Percentiles rank a stretch among this genome's conserved stretches.
Evolutionary conservation across 148 eudicot species (phyloP).

Genomic region (Polygonum aviculare): DNA sequence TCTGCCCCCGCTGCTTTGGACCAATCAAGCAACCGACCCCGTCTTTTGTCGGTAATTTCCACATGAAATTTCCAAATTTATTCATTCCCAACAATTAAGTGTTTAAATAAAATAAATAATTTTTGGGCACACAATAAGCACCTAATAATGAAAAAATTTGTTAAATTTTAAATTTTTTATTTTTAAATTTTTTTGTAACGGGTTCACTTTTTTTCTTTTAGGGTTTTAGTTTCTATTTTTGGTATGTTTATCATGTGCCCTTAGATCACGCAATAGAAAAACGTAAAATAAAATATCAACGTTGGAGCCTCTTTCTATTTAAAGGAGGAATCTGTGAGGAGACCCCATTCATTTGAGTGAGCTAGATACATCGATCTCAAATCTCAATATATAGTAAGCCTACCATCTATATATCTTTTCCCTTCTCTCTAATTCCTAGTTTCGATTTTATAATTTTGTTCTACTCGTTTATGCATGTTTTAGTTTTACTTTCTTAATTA

Average conservation of each 20-base stretch:
- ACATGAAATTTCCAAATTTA: neutral
- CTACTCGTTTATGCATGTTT: neutral
- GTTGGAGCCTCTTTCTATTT: neutral
- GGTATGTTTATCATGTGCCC: too few species aligned
- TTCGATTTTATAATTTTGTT: neutral
- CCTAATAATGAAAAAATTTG: too few species aligned
- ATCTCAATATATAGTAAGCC: too few species aligned
- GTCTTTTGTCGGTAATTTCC: slow-evolving; percentile 4
- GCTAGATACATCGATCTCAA: too few species aligned
- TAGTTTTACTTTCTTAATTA: neutral
- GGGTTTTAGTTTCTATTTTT: too few species aligned
- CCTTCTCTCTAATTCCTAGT: neutral
- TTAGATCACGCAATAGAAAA: too few species aligned
- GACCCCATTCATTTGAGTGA: neutral
- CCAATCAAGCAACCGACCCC: neutral
- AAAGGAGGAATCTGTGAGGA: neutral
- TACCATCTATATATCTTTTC: neutral
- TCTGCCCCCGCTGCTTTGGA: neutral
- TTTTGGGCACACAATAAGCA: too few species aligned
- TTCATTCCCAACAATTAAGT: neutral
- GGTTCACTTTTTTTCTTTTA: too few species aligned
- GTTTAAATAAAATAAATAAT: neutral
- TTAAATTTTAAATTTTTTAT: too few species aligned
- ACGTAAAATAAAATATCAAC: neutral
- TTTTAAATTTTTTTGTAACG: too few species aligned